Evolutionary conservation across 2,329 filamentous ascomycete species (phyloP).

Genomic region (Ceratocystis lukuohia): DNA sequence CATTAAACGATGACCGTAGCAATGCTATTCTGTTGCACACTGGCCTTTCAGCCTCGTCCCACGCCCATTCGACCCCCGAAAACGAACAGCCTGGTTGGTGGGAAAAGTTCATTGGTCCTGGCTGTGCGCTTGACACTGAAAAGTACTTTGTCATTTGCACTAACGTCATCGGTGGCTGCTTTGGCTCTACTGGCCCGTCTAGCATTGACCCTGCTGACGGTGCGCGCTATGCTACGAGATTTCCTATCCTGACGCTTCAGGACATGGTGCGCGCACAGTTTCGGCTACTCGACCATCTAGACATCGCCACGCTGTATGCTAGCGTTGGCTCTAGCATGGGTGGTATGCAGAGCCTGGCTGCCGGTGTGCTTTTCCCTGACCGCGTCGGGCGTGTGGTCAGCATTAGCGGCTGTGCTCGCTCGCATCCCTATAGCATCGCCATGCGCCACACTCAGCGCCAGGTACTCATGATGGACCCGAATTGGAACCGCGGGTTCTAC

Average conservation of each 20-base stretch:
- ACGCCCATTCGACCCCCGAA: conserved; percentile 77
- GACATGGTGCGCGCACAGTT: conserved; percentile 98
- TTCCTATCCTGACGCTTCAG: conserved; percentile 88
- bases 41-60: conserved; percentile 89
- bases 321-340: conserved; percentile 96
- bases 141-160: conserved; percentile 93
- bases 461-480: conserved; percentile 97
- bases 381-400: conserved; percentile 71
- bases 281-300: conserved; percentile 65
- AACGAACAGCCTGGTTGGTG: conserved; percentile 94
- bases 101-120: conserved; percentile 95
- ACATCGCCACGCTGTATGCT: conserved; percentile 68
- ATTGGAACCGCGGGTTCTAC: conserved; percentile 93
- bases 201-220: conserved; percentile 81
- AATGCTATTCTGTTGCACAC: conserved; percentile 91
- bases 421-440: conserved; percentile 94
- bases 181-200: conserved; percentile 82
- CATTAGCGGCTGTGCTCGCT: conserved; percentile 85
- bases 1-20: conserved; percentile 61
- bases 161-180: conserved; percentile 91
- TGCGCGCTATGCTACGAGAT: conserved; percentile 79
- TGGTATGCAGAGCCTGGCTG: conserved; percentile 90
- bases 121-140: conserved; percentile 70
- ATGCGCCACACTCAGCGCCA: conserved; percentile 97
- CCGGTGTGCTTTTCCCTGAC: conserved; percentile 69